phyloP scores from a whole-genome alignment of 257 asterid genomes.

The Ajuga chamaepitys region DNA sequence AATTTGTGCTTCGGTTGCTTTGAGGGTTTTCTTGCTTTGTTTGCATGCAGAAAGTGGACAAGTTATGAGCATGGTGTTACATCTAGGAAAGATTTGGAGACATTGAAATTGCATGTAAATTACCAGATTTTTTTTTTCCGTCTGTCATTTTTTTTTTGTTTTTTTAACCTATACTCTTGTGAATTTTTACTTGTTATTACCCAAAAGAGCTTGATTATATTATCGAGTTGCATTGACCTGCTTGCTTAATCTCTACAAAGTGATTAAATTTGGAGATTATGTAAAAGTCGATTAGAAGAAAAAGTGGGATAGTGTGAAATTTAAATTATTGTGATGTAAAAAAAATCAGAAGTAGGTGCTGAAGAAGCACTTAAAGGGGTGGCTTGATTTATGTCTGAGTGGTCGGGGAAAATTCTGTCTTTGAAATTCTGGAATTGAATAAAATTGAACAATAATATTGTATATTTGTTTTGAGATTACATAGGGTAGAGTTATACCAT shows the following conservation, averaged over 20 bases:
- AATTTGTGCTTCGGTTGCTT: slow-evolving; percentile 9
- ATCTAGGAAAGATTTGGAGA: slow-evolving; percentile 26
- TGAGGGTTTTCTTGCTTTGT: slow-evolving; percentile 15
- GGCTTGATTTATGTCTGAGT: no score
- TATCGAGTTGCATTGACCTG: slow-evolving; percentile 17
- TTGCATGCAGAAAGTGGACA: slow-evolving; percentile 16
- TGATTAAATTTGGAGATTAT: no score
- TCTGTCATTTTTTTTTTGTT: neutral
- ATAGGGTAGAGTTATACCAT: no score
- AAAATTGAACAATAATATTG: no score
- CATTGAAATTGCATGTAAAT: slow-evolving; percentile 22
- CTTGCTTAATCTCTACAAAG: slow-evolving; percentile 2
- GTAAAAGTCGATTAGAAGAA: no score
- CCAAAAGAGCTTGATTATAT: slow-evolving; percentile 14
- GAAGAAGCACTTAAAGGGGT: no score
- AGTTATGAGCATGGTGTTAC: slow-evolving; percentile 10
- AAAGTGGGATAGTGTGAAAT: no score
- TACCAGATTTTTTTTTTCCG: slow-evolving; percentile 12
- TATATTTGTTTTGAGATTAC: no score
- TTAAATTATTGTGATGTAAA: no score
- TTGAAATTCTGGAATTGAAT: no score
- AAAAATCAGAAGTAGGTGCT: no score
- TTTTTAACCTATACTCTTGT: neutral
- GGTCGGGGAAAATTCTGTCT: no score
- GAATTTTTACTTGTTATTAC: slow-evolving; percentile 2